Conservation (phyloP, 352 stramenopile genomes). For the Phytophthora ramorum region DNA sequence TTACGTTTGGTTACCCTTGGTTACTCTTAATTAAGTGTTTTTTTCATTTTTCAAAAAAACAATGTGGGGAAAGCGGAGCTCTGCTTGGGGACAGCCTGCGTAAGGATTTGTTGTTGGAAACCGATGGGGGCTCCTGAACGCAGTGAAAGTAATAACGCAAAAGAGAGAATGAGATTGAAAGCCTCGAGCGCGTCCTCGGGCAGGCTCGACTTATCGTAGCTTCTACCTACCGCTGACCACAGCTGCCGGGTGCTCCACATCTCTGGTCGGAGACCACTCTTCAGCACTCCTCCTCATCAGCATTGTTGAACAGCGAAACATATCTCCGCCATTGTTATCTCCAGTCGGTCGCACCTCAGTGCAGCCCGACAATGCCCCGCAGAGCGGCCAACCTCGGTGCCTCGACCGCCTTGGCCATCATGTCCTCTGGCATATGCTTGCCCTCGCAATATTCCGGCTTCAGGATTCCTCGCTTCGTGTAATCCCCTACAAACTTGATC, state of each 20-base stretch:
- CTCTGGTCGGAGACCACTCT: no score
- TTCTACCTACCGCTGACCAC: no score
- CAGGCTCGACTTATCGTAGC: no score
- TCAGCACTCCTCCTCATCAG: conserved; percentile 15
- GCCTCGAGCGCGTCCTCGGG: no score
- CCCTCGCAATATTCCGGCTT: conserved; percentile 13
- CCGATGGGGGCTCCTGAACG: background rate
- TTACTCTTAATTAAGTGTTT: no score
- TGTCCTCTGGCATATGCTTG: conserved; percentile 13
- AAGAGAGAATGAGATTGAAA: background rate
- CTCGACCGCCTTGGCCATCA: conserved; percentile 17
- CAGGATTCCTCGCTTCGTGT: background rate
- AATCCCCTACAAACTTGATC: conserved; percentile 18
- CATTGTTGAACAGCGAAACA: background rate
- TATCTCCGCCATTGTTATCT: background rate
- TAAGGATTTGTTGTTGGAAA: no score
- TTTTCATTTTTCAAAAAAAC: no score
- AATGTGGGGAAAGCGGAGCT: no score
- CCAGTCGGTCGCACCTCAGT: background rate
- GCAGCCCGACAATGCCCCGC: background rate
- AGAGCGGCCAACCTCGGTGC: conserved; percentile 1
- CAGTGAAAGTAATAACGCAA: background rate
- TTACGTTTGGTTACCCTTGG: no score
- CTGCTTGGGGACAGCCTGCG: background rate
- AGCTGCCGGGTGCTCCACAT: no score